These are phyloP conservation scores for Chlamydomonas reinhardtii DNA, from an alignment of 163 green algal species.

Conservation along the genomic window DNA sequence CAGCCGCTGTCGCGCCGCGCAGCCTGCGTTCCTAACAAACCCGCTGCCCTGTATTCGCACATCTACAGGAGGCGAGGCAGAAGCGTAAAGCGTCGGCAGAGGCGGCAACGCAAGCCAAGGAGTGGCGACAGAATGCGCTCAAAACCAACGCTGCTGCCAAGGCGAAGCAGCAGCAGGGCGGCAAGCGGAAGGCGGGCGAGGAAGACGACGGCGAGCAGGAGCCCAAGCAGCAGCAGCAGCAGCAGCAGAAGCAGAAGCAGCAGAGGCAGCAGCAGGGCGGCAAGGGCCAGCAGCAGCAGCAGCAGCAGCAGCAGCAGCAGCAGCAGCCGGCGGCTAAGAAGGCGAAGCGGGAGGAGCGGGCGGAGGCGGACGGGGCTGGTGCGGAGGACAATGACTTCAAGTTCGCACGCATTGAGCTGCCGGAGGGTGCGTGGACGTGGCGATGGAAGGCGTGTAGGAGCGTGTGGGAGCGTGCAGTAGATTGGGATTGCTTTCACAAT, in stretches of 20 bases:
- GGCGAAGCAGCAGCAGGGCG: slow-evolving; percentile 26
- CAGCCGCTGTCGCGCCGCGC: too few relatives aligned
- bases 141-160: slow-evolving; percentile 51
- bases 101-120: slow-evolving; percentile 62
- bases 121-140: slow-evolving; percentile 73
- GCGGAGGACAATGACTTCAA: slow-evolving; percentile 34
- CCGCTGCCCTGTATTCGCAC: too few relatives aligned
- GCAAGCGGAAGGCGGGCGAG: background rate
- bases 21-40: too few relatives aligned
- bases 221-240: slow-evolving; percentile 9
- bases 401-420: slow-evolving; percentile 54
- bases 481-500: too few relatives aligned
- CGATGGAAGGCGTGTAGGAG: too few relatives aligned
- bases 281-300: slow-evolving; percentile 7
- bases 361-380: background rate
- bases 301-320: slow-evolving; percentile 30
- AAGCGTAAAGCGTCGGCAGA: slow-evolving; percentile 68
- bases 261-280: slow-evolving; percentile 1
- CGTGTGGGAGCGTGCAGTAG: background rate
- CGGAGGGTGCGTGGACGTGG: slow-evolving; percentile 15
- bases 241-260: slow-evolving; percentile 24
- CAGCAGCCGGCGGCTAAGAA: slow-evolving; percentile 1
- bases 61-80: slow-evolving; percentile 58
- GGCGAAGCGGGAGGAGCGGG: slow-evolving; percentile 27
- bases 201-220: background rate